Evolutionary conservation across 192 early-diverging fungal species (phyloP).

Genomic region (Jimgerdemannia lactiflua): DNA sequence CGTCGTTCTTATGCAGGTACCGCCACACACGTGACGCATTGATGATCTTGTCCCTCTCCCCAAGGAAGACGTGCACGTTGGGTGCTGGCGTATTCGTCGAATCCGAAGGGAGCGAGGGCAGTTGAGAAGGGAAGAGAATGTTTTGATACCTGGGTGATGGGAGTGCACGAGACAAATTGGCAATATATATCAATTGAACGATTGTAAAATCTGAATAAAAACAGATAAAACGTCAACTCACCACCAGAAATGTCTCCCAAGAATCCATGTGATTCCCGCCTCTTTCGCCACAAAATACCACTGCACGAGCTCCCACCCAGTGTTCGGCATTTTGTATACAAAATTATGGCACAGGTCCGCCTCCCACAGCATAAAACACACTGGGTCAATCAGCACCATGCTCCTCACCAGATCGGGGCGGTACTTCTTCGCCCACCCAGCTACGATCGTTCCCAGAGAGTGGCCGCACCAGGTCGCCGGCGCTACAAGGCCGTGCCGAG

Average conservation of each 20-base stretch:
- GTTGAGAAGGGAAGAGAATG: constrained; percentile 10
- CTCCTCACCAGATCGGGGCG: constrained; percentile 4
- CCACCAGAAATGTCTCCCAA: constrained; percentile 20
- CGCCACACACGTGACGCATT: constrained; percentile 2
- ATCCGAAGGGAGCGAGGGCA: constrained; percentile 1
- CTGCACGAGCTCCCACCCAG: constrained; percentile 3
- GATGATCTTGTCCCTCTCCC: constrained; percentile 12
- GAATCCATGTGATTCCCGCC: constrained; percentile 11
- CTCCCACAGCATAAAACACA: constrained; percentile 17
- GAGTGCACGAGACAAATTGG: background rate
- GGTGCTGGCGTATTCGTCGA: background rate
- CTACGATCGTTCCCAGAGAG: constrained; percentile 15
- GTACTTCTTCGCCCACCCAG: constrained; percentile 10
- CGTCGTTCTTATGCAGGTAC: constrained; percentile 3
- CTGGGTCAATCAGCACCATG: constrained; percentile 12
- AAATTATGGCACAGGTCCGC: constrained; percentile 19
- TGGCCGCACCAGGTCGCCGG: constrained; percentile 6
- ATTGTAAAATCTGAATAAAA: background rate
- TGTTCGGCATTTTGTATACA: constrained; percentile 10
- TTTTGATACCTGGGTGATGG: constrained; percentile 12
- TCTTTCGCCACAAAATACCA: constrained; percentile 15
- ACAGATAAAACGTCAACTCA: background rate
- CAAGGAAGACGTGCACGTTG: constrained; percentile 9
- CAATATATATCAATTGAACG: background rate
- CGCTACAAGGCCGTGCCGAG: constrained; percentile 1